Conservation (phyloP, 202 grass and related monocot genomes). For the Alloteropsis angusta region DNA sequence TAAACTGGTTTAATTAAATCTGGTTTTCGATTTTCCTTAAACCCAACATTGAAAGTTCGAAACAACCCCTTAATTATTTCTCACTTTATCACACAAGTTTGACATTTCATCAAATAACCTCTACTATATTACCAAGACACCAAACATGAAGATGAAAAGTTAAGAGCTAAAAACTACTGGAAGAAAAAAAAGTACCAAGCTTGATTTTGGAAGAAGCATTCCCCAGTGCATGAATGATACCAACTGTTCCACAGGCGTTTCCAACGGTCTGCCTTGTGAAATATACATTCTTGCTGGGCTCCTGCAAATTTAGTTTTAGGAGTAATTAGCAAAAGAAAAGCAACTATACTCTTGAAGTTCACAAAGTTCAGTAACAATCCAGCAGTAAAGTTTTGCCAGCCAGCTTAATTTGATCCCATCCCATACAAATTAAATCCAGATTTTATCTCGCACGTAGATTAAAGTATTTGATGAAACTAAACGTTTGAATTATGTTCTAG, state of each 20-base stretch:
- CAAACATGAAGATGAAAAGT: neutral
- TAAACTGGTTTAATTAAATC: too few relatives aligned
- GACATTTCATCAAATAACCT: neutral
- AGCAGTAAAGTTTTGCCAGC: neutral
- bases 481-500: neutral
- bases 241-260: constrained; percentile 92
- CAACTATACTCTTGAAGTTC: neutral
- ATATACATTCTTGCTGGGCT: constrained; percentile 56
- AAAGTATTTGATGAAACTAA: neutral
- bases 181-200: constrained; percentile 36
- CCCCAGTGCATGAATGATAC: constrained; percentile 82
- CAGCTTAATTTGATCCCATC: neutral
- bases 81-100: too few relatives aligned
- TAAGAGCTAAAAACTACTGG: neutral
- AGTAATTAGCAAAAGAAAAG: neutral
- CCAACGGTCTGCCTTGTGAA: constrained; percentile 79
- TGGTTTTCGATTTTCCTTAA: too few relatives aligned
- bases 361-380: constrained; percentile 4
- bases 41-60: too few relatives aligned
- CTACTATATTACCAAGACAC: neutral
- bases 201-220: constrained; percentile 66
- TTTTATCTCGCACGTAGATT: neutral
- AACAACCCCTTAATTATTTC: too few relatives aligned
- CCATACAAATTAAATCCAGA: neutral
- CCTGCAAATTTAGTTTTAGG: constrained; percentile 26